A percentile compares a stretch with the other conserved stretches of the same genome.
Conservation (phyloP, 2,329 filamentous ascomycete species). For the Chrysosporium queenslandicum region DNA sequence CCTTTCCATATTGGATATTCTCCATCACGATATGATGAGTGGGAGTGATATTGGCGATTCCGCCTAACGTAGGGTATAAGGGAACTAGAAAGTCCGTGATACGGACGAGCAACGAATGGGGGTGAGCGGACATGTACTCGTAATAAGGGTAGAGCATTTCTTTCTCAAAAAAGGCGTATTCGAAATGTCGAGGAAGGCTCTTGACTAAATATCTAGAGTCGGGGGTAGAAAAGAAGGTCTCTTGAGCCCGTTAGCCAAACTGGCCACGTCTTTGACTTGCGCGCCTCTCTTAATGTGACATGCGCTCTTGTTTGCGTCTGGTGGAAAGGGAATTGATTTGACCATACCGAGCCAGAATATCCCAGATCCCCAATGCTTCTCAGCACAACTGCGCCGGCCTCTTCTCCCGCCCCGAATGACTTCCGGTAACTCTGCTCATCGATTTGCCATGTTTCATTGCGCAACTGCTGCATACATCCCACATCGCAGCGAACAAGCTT, state of each 20-base stretch:
- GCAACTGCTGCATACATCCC: constrained; percentile 43
- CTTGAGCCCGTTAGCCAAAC: neutral
- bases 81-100: constrained; percentile 61
- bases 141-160: constrained; percentile 57
- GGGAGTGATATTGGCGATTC: constrained; percentile 50
- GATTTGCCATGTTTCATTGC: constrained; percentile 45
- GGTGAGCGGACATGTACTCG: constrained; percentile 52
- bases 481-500: constrained; percentile 40
- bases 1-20: constrained; percentile 57
- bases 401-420: constrained; percentile 36
- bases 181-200: constrained; percentile 58
- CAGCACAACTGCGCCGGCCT: constrained; percentile 31
- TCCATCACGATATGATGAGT: constrained; percentile 71
- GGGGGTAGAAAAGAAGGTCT: constrained; percentile 60
- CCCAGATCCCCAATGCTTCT: constrained; percentile 57
- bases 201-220: constrained; percentile 62
- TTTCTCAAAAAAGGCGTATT: constrained; percentile 59
- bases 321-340: neutral
- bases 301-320: no score
- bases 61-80: constrained; percentile 48
- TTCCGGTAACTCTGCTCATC: constrained; percentile 46
- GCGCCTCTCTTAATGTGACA: no score
- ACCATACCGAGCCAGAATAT: constrained; percentile 56
- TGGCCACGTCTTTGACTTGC: no score
- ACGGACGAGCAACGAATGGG: constrained; percentile 54